phyloP scores from a whole-genome alignment of 805 yeast species.

The Lachancea waltii region DNA sequence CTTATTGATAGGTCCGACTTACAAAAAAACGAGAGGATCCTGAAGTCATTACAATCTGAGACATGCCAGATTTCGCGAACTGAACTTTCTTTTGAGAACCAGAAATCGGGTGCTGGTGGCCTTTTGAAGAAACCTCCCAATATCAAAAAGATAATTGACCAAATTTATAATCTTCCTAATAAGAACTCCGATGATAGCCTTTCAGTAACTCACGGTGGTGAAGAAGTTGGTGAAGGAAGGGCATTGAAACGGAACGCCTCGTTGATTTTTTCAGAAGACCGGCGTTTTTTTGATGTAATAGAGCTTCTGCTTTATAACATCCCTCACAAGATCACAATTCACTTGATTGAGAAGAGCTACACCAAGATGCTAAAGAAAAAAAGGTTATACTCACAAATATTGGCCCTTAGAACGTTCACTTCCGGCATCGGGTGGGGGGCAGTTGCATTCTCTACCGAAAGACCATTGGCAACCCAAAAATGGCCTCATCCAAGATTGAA shows the following conservation, averaged over 20 bases:
- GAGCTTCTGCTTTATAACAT: slow-evolving; percentile 43
- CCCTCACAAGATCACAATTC: slow-evolving; percentile 20
- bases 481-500: slow-evolving; percentile 74
- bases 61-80: neutral
- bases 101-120: too few relatives aligned
- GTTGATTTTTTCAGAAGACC: slow-evolving; percentile 67
- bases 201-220: slow-evolving; percentile 5
- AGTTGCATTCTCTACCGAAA: slow-evolving; percentile 34
- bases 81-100: neutral
- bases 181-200: neutral
- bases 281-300: slow-evolving; percentile 73
- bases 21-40: slow-evolving; percentile 3
- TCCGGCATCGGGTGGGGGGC: slow-evolving; percentile 31
- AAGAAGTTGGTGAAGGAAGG: slow-evolving; percentile 17
- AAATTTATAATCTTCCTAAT: slow-evolving; percentile 1
- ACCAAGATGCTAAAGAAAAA: slow-evolving; percentile 48
- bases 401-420: slow-evolving; percentile 66
- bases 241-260: slow-evolving; percentile 30
- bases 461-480: slow-evolving; percentile 78
- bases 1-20: slow-evolving; percentile 23
- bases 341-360: slow-evolving; percentile 45
- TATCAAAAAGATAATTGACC: slow-evolving; percentile 5
- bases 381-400: slow-evolving; percentile 49
- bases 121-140: too few relatives aligned
- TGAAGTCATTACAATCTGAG: neutral